Conservation (phyloP, 805 yeast species). For the Hanseniaspora jakobsenii region DNA sequence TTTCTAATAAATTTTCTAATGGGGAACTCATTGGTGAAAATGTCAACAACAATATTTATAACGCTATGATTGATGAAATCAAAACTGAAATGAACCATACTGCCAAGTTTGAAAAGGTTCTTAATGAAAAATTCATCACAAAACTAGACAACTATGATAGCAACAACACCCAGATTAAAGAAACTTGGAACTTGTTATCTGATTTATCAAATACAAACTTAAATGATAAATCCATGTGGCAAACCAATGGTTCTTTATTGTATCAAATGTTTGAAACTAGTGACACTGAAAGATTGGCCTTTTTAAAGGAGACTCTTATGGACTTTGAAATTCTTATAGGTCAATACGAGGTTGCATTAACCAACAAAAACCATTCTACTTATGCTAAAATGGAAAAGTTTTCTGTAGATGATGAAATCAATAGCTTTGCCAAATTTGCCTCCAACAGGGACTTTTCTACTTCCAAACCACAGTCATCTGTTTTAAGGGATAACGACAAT, state of each 20-base stretch:
- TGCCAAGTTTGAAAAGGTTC: slow-evolving; percentile 35
- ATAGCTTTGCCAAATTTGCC: slow-evolving; percentile 9
- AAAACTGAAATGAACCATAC: slow-evolving; percentile 39
- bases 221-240: slow-evolving; percentile 48
- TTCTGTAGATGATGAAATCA: slow-evolving; percentile 30
- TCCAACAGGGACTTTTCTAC: not conserved
- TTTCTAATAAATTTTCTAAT: slow-evolving; percentile 34
- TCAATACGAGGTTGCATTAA: slow-evolving; percentile 8
- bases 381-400: slow-evolving; percentile 46
- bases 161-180: slow-evolving; percentile 44
- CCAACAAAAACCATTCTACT: slow-evolving; percentile 12
- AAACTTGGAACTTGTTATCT: slow-evolving; percentile 37
- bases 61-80: slow-evolving; percentile 31
- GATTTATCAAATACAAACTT: slow-evolving; percentile 33
- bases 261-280: slow-evolving; percentile 64
- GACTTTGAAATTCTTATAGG: slow-evolving; percentile 31
- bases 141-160: slow-evolving; percentile 44
- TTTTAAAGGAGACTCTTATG: slow-evolving; percentile 53
- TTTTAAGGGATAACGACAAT: no score
- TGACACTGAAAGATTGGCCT: slow-evolving; percentile 49
- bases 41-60: slow-evolving; percentile 29
- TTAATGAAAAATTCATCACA: slow-evolving; percentile 40
- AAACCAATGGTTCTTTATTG: slow-evolving; percentile 60
- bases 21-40: slow-evolving; percentile 31
- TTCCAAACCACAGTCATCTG: not conserved